Base-by-base conservation (phyloP, 208 protist species). In the Crithidia thermophila region DNA sequence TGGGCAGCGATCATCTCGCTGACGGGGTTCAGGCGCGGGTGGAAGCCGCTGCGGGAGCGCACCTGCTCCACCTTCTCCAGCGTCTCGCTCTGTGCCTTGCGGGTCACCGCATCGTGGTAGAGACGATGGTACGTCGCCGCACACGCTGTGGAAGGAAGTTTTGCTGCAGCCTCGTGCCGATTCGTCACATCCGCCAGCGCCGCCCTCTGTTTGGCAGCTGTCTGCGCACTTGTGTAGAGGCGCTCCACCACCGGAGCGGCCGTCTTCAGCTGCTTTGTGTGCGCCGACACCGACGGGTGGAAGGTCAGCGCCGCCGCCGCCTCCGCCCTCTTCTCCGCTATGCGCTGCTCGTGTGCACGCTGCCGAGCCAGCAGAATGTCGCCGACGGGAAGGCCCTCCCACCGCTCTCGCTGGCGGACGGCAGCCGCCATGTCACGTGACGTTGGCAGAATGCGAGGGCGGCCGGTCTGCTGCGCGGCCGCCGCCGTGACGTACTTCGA, bases 1-100 rank as follows among this genome's bases (percentile, higher is more conserved):
- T 80, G 67, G 4, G 75, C 47, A 8, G 67, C 76, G 58, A 90
- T 82, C 25, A 78, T 50, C 39, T 61, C 43, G 51, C 85, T 90
- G 37, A 79, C 73, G 1, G 76, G 36, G 73, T 90, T 51, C 23
- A 82, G 71, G 33, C 23, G 62, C 2, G 85, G 85, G 21, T 53
- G 59, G 72, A 85, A 85, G 11, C n/a, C 52, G 42, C 27, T 49
- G 53, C 45, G 40, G 20, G 10, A 9, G n/a, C 28, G 57, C 51
- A 67, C 36, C 14, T 30, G 42, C 34, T 13, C 21, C 42, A 58
- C 23, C 7, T 59, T 42, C 23, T 45, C 43, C 20, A 51, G 68
- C 31, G 14, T 42, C n/a, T 55, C 52, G 6, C 57, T 55, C 14
- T 56, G 36, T 23, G 53, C 50, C 9, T 60, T 59, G 13, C 68